Conservation (phyloP, 768 basidiomycete genomes). For the Tylopilus felleus region DNA sequence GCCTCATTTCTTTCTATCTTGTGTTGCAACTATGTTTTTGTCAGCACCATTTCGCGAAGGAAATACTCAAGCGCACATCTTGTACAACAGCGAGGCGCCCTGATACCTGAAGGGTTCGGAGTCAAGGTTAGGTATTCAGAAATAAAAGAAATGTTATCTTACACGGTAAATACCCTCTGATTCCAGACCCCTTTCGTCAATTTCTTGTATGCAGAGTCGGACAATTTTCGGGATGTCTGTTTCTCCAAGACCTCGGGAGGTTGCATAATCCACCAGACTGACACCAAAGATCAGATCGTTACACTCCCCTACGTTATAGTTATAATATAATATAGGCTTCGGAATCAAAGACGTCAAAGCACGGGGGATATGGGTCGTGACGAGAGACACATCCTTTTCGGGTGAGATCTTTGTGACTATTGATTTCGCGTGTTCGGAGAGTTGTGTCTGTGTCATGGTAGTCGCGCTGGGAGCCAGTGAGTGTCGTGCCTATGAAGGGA, state of each 20-base stretch:
- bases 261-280: constrained; percentile 84
- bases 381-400: constrained; percentile 60
- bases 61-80: constrained; percentile 46
- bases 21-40: constrained; percentile 63
- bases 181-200: constrained; percentile 76
- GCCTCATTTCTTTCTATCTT: constrained; percentile 83
- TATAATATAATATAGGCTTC: constrained; percentile 70
- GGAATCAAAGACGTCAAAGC: constrained; percentile 65
- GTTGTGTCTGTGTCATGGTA: constrained; percentile 66
- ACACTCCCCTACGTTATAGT: constrained; percentile 80
- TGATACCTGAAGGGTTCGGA: constrained; percentile 52
- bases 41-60: background rate
- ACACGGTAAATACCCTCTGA: constrained; percentile 81
- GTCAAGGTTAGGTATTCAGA: background rate
- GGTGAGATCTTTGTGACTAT: constrained; percentile 67
- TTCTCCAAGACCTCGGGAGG: constrained; percentile 68
- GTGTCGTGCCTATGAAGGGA: background rate
- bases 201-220: constrained; percentile 73
- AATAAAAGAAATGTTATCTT: constrained; percentile 19
- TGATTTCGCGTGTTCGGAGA: constrained; percentile 61
- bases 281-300: constrained; percentile 88
- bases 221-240: constrained; percentile 78
- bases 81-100: constrained; percentile 84
- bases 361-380: constrained; percentile 56
- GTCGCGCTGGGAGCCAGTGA: constrained; percentile 59